phyloP scores from a whole-genome alignment of 148 eudicot species.

The Rhododendron henanense region DNA sequence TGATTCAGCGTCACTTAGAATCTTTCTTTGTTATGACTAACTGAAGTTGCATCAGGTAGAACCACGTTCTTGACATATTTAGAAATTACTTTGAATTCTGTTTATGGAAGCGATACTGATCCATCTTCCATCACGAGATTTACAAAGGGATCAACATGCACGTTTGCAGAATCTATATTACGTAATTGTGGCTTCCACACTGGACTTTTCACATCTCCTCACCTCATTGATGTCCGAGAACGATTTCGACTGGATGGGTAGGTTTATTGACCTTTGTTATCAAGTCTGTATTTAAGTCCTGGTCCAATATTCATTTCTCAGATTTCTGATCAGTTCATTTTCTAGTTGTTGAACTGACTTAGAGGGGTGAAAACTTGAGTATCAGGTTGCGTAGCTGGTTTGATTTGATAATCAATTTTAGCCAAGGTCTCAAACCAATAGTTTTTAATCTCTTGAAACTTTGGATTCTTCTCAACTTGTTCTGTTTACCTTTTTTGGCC shows the following conservation, averaged over 20 bases:
- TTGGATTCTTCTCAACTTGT: not conserved
- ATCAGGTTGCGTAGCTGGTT: not conserved
- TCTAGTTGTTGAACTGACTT: not conserved
- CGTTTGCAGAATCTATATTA: slow-evolving; percentile 78
- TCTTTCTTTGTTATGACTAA: slow-evolving; percentile 3
- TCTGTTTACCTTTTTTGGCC: not conserved
- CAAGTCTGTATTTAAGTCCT: not conserved
- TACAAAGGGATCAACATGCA: slow-evolving; percentile 91
- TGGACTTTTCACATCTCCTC: slow-evolving; percentile 97
- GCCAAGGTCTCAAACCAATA: not conserved
- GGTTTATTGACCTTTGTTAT: slow-evolving; percentile 16
- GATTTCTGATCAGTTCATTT: not conserved
- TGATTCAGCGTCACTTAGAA: not conserved
- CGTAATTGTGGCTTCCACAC: slow-evolving; percentile 91
- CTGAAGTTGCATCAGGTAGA: slow-evolving; percentile 3
- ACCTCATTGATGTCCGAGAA: slow-evolving; percentile 94
- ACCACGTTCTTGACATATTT: not conserved
- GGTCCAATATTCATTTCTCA: not conserved
- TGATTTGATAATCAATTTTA: not conserved
- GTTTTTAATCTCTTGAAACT: not conserved
- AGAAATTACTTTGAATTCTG: not conserved
- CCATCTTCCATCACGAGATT: slow-evolving; percentile 2
- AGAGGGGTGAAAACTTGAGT: not conserved
- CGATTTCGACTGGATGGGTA: slow-evolving; percentile 93
- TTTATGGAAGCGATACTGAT: slow-evolving; percentile 16